Evolutionary conservation across 345 rosid species (phyloP).

Genomic region (Leavenworthia alabamica): DNA sequence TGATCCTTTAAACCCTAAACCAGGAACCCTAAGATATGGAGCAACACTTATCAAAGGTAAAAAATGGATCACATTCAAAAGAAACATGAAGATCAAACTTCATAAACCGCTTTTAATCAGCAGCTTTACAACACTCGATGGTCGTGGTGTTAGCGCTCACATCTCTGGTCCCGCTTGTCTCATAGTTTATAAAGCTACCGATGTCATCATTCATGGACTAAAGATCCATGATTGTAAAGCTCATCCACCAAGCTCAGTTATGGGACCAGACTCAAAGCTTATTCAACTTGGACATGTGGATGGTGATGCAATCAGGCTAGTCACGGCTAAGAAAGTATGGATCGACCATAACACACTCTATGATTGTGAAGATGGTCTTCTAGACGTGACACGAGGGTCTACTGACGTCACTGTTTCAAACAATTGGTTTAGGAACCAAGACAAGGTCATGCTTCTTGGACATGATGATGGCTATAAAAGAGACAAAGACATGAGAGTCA

Average conservation of each 20-base stretch:
- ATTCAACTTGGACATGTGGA: slow-evolving; percentile 47
- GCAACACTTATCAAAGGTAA: slow-evolving; percentile 48
- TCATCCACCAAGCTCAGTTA: slow-evolving; percentile 43
- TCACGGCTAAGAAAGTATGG: slow-evolving; percentile 59
- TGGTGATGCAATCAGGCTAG: slow-evolving; percentile 64
- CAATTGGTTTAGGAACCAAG: slow-evolving; percentile 72
- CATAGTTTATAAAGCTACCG: slow-evolving; percentile 44
- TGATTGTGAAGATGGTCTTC: slow-evolving; percentile 53
- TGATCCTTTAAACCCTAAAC: slow-evolving; percentile 55
- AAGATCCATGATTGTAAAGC: slow-evolving; percentile 61
- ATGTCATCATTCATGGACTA: slow-evolving; percentile 70
- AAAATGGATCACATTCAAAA: slow-evolving; percentile 65
- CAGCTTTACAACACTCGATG: slow-evolving; percentile 71
- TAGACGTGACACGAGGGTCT: slow-evolving; percentile 61
- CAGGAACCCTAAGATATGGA: slow-evolving; percentile 61
- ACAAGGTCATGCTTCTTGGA: slow-evolving; percentile 83
- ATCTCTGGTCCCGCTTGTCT: slow-evolving; percentile 57
- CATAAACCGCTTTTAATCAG: slow-evolving; percentile 52
- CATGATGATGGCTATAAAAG: slow-evolving; percentile 58
- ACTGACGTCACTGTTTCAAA: slow-evolving; percentile 55
- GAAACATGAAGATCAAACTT: slow-evolving; percentile 51
- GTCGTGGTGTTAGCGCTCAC: slow-evolving; percentile 51
- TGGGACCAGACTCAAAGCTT: slow-evolving; percentile 45
- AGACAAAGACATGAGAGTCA: slow-evolving; percentile 62
- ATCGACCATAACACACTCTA: slow-evolving; percentile 71